A percentile compares a stretch with the other conserved stretches of the same genome.
phyloP scores from a whole-genome alignment of 805 yeast genomes.

The Kluyveromyces lactis region DNA sequence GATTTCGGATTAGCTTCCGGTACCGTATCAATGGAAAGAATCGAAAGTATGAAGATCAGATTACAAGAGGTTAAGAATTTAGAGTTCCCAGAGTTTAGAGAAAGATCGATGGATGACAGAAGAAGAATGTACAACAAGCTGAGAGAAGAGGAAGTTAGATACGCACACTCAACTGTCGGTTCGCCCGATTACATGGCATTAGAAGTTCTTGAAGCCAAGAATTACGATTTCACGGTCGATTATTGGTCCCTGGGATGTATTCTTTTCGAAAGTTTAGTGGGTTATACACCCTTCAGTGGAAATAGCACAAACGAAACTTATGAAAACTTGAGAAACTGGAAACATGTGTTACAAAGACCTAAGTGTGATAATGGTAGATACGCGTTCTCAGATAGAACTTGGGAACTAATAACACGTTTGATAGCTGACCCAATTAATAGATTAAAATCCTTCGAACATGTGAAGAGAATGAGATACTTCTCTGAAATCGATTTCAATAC shows the following conservation, averaged over 20 bases:
- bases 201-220: conserved; percentile 90
- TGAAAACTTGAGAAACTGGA: conserved; percentile 89
- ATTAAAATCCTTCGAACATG: conserved; percentile 70
- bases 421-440: conserved; percentile 75
- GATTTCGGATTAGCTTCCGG: conserved; percentile 98
- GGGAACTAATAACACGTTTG: conserved; percentile 75
- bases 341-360: conserved; percentile 79
- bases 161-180: conserved; percentile 94
- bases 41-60: conserved; percentile 79
- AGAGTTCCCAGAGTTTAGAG: conserved; percentile 52
- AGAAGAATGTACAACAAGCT: conserved; percentile 76
- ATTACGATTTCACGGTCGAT: conserved; percentile 92
- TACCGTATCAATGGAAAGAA: conserved; percentile 82
- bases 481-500: conserved; percentile 72
- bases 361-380: conserved; percentile 83
- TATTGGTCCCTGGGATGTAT: conserved; percentile 99
- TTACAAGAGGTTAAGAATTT: conserved; percentile 67
- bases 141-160: conserved; percentile 66
- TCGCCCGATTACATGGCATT: conserved; percentile 99
- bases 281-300: conserved; percentile 96
- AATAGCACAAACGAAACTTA: conserved; percentile 91
- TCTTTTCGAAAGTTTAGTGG: conserved; percentile 90
- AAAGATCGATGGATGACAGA: conserved; percentile 77
- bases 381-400: conserved; percentile 92
- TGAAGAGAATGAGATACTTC: conserved; percentile 73